A percentile compares a stretch with the other conserved stretches of the same genome.
These are phyloP conservation scores for Aspergillus sp. DNA, from an alignment of 2,329 filamentous ascomycete species.

Conservation along the genomic window DNA sequence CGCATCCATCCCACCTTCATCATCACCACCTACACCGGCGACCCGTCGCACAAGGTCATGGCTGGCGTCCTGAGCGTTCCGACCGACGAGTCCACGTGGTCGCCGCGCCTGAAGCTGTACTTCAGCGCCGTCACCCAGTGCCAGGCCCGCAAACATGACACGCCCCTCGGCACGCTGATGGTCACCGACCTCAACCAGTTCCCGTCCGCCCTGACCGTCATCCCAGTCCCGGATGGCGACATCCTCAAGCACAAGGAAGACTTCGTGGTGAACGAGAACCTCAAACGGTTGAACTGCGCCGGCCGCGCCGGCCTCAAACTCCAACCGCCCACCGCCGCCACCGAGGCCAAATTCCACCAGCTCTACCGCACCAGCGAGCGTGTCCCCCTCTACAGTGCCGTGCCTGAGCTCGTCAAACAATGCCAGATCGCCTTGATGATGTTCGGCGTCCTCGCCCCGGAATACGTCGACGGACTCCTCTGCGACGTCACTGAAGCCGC, in stretches of 20 bases:
- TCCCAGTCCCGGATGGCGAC: slow-evolving; percentile 83
- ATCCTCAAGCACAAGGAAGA: slow-evolving; percentile 73
- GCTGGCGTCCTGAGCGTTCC: slow-evolving; percentile 81
- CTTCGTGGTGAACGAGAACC: slow-evolving; percentile 91
- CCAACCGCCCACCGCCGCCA: slow-evolving; percentile 73
- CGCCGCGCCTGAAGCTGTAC: slow-evolving; percentile 73
- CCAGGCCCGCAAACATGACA: slow-evolving; percentile 80
- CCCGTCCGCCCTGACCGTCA: slow-evolving; percentile 88
- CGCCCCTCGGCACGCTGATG: slow-evolving; percentile 80
- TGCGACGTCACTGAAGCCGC: slow-evolving; percentile 92
- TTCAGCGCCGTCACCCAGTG: slow-evolving; percentile 83
- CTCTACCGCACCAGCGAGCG: slow-evolving; percentile 85
- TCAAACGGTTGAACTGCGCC: slow-evolving; percentile 90
- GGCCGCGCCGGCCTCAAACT: slow-evolving; percentile 84
- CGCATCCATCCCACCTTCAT: slow-evolving; percentile 85
- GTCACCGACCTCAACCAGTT: slow-evolving; percentile 92
- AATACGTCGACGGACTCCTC: slow-evolving; percentile 87
- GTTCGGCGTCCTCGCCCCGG: slow-evolving; percentile 81
- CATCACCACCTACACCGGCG: slow-evolving; percentile 90
- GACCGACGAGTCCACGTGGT: slow-evolving; percentile 76
- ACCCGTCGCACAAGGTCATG: slow-evolving; percentile 72
- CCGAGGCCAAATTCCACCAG: slow-evolving; percentile 86
- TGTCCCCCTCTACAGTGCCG: slow-evolving; percentile 72
- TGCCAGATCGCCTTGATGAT: slow-evolving; percentile 86
- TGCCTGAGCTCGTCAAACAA: slow-evolving; percentile 84